phyloP scores from a whole-genome alignment of 2,329 filamentous ascomycete genomes.

The Penicillium sp. region DNA sequence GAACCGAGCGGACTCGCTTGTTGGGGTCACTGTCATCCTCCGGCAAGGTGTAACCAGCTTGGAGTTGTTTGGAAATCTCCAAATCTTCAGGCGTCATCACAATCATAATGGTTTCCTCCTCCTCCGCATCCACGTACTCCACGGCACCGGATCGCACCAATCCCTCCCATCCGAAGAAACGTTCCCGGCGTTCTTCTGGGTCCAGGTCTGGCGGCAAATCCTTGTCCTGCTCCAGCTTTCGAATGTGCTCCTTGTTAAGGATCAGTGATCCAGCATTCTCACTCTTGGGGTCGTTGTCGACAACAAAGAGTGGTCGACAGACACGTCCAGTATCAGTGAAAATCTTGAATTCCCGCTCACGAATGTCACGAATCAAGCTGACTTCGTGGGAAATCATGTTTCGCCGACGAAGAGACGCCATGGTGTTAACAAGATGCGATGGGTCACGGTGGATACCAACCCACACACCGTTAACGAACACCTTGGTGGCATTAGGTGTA shows the following conservation, averaged over 20 bases:
- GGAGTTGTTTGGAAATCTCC: constrained; percentile 70
- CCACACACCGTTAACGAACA: constrained; percentile 98
- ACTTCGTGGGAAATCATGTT: constrained; percentile 88
- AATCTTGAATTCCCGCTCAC: constrained; percentile 97
- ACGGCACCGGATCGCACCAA: constrained; percentile 81
- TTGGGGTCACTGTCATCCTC: constrained; percentile 73
- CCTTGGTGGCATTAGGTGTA: constrained; percentile 91
- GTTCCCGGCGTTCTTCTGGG: constrained; percentile 56
- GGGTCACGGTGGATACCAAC: constrained; percentile 92
- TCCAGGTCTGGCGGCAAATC: constrained; percentile 61
- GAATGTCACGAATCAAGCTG: constrained; percentile 91
- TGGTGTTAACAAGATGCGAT: constrained; percentile 75
- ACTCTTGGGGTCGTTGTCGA: constrained; percentile 79
- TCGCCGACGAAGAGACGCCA: constrained; percentile 74
- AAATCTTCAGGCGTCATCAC: constrained; percentile 97
- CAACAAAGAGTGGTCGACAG: constrained; percentile 88
- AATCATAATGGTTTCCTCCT: constrained; percentile 99
- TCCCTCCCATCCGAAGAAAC: constrained; percentile 83
- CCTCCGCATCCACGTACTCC: constrained; percentile 95
- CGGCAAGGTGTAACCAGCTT: constrained; percentile 61
- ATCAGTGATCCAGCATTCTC: constrained; percentile 74
- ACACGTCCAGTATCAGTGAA: constrained; percentile 96
- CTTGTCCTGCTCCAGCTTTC: constrained; percentile 71
- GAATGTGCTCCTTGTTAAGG: constrained; percentile 80
- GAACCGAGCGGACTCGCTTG: constrained; percentile 80